A percentile compares a stretch with the other conserved stretches of the same genome.
Conservation (phyloP, 352 stramenopile species). For the Lagenidium giganteum region DNA sequence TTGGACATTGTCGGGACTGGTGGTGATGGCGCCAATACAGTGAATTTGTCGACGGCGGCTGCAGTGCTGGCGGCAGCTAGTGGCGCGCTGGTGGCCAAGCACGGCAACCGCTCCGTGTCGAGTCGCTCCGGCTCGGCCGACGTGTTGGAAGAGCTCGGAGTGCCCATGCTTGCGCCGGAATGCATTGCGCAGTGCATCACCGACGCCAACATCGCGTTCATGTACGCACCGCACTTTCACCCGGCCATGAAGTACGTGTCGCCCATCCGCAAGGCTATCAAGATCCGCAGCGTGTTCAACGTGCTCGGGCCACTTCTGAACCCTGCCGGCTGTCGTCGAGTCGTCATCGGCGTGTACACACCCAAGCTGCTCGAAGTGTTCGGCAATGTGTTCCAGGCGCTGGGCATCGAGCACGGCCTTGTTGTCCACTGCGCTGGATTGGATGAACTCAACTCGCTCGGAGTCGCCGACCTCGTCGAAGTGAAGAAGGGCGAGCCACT, state of each 20-base stretch:
- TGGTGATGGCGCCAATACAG: constrained; percentile 97
- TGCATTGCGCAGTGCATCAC: constrained; percentile 92
- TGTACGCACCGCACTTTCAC: constrained; percentile 97
- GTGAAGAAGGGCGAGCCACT: constrained; percentile 44
- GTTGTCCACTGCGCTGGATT: constrained; percentile 98
- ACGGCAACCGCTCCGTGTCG: constrained; percentile 96
- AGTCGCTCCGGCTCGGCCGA: constrained; percentile 94
- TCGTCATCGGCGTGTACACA: constrained; percentile 99
- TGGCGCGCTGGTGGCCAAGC: constrained; percentile 94
- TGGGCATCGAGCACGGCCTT: constrained; percentile 96
- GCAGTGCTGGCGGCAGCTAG: constrained; percentile 93
- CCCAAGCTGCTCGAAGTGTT: constrained; percentile 88
- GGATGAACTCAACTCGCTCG: constrained; percentile 98
- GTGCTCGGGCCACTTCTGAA: constrained; percentile 98
- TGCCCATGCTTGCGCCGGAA: constrained; percentile 91
- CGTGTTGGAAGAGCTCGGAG: constrained; percentile 95
- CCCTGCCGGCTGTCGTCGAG: constrained; percentile 90
- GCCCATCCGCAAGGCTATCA: constrained; percentile 94
- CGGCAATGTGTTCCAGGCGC: constrained; percentile 77
- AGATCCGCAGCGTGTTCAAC: constrained; percentile 97
- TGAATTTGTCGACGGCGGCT: constrained; percentile 97
- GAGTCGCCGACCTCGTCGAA: constrained; percentile 77
- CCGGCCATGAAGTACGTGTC: constrained; percentile 94
- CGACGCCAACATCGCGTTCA: constrained; percentile 93
- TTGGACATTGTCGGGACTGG: constrained; percentile 99